These are phyloP conservation scores for Microdochium nivale DNA, from an alignment of 2,329 filamentous ascomycete genomes.

Conservation along the genomic window DNA sequence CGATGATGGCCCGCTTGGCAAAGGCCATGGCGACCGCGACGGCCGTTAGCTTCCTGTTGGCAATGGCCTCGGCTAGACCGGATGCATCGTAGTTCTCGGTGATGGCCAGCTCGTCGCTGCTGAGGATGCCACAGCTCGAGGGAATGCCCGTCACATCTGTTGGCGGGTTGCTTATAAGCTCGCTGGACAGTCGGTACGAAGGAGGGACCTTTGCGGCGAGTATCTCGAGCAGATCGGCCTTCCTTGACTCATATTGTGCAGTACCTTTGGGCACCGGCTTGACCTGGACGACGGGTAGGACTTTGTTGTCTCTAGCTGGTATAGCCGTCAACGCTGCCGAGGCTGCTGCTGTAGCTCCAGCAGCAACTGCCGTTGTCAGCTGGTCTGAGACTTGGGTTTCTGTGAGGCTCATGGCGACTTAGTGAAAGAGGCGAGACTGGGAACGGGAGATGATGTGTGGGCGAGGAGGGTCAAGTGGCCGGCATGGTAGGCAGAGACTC, in stretches of 20 bases:
- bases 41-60: slow-evolving; percentile 22
- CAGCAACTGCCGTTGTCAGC: not conserved
- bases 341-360: too few relatives aligned
- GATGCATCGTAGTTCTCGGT: slow-evolving; percentile 14
- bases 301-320: not conserved
- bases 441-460: not conserved
- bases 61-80: slow-evolving; percentile 29
- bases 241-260: not conserved
- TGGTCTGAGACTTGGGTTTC: not conserved
- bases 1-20: slow-evolving; percentile 34
- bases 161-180: slow-evolving; percentile 10
- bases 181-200: not conserved
- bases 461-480: not conserved
- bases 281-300: too few relatives aligned
- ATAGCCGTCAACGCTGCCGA: not conserved
- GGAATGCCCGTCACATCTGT: slow-evolving; percentile 17
- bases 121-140: not conserved
- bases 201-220: not conserved
- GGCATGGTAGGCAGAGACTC: not conserved
- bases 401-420: not conserved
- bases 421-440: not conserved
- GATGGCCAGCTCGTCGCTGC: not conserved
- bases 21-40: slow-evolving; percentile 32
- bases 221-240: not conserved
- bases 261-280: not conserved